Percentiles rank a stretch among this genome's conserved stretches.
Conservation (phyloP, 768 basidiomycete genomes). For the Tephrocybe rancida region DNA sequence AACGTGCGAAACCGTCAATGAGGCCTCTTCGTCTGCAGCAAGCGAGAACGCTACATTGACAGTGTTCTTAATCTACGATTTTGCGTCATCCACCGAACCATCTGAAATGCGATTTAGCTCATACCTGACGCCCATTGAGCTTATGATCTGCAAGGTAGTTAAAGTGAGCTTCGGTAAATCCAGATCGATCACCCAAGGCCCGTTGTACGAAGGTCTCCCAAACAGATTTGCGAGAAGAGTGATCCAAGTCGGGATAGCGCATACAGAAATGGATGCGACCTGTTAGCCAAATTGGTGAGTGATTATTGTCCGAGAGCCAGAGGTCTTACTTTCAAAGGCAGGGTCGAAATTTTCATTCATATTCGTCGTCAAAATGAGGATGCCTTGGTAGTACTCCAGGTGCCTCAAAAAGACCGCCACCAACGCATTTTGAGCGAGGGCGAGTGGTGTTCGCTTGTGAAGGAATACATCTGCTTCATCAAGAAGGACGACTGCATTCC, state of each 20-base stretch:
- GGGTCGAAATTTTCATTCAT: slow-evolving; percentile 27
- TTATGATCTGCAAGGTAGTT: slow-evolving; percentile 18
- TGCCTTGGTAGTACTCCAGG: slow-evolving; percentile 40
- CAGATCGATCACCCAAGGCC: slow-evolving; percentile 2
- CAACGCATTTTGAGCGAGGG: slow-evolving; percentile 32
- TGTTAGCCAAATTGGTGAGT: background rate
- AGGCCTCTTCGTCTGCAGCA: slow-evolving; percentile 15
- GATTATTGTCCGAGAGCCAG: background rate
- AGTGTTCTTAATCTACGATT: slow-evolving; percentile 26
- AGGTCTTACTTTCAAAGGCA: slow-evolving; percentile 31
- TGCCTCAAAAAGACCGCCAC: slow-evolving; percentile 38
- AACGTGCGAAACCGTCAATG: slow-evolving; percentile 3
- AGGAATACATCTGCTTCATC: slow-evolving; percentile 41
- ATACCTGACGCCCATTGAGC: slow-evolving; percentile 31
- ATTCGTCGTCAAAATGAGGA: slow-evolving; percentile 38
- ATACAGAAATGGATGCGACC: slow-evolving; percentile 35
- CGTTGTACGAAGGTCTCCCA: slow-evolving; percentile 30
- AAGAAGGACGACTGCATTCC: slow-evolving; percentile 36
- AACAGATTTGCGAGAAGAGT: slow-evolving; percentile 23
- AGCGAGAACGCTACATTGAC: slow-evolving; percentile 28
- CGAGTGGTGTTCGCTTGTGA: slow-evolving; percentile 19
- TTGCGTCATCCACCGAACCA: background rate
- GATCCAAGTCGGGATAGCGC: slow-evolving; percentile 30
- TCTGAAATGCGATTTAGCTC: background rate
- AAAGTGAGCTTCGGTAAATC: slow-evolving; percentile 13